Conservation (phyloP, 352 stramenopile genomes). For the Globisporangium canariense region DNA sequence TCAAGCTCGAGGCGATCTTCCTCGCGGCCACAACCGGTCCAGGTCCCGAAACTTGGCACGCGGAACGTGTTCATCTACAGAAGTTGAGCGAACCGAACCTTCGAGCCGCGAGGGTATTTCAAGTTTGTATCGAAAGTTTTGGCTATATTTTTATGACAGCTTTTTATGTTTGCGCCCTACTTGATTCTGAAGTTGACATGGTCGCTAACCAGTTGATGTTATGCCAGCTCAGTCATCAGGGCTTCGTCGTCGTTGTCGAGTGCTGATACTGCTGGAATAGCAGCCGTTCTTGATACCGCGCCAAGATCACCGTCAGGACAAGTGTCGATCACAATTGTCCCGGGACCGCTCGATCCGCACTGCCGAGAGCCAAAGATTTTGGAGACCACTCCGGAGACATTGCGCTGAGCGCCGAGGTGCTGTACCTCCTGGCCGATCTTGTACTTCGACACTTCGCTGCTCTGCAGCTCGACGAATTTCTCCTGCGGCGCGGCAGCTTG, state of each 20-base stretch:
- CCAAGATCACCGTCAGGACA: conserved; percentile 14
- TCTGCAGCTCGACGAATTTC: conserved; percentile 74
- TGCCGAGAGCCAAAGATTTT: conserved; percentile 72
- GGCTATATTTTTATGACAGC: conserved; percentile 7
- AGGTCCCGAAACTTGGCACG: conserved; percentile 15
- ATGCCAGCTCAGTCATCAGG: conserved; percentile 9
- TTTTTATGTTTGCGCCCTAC: neutral
- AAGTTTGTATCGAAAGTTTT: conserved; percentile 6
- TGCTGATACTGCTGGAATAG: neutral
- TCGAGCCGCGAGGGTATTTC: neutral
- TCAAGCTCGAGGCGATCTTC: conserved; percentile 4
- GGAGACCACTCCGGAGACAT: conserved; percentile 57
- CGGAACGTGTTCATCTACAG: conserved; percentile 24
- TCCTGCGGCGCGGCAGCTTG: conserved; percentile 28
- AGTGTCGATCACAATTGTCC: conserved; percentile 74
- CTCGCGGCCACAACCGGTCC: conserved; percentile 7
- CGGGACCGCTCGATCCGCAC: conserved; percentile 60
- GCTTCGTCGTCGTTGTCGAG: conserved; percentile 11
- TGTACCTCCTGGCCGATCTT: conserved; percentile 49
- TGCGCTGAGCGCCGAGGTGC: conserved; percentile 42
- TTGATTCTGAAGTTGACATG: conserved; percentile 1
- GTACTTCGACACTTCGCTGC: conserved; percentile 81
- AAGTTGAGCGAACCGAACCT: conserved; percentile 10
- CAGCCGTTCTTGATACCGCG: neutral
- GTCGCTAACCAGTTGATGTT: conserved; percentile 2